These are phyloP conservation scores for Pythium inflatum DNA, from an alignment of 352 stramenopile species.

Conservation along the genomic window DNA sequence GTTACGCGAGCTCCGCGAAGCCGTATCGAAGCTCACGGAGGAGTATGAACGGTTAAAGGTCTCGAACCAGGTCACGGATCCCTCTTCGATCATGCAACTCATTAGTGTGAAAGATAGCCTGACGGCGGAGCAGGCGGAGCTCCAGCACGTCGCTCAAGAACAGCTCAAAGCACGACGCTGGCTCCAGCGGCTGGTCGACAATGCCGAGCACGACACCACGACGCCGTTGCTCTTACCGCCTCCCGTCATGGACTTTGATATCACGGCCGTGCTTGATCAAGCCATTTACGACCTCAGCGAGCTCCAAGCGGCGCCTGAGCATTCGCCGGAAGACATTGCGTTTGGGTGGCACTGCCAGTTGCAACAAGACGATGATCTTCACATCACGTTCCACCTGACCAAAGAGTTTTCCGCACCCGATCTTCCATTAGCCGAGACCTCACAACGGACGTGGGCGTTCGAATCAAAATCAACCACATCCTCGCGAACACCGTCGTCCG, in stretches of 20 bases:
- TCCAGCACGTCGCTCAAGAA: conserved; percentile 1
- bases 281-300: background rate
- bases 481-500: conserved; percentile 10
- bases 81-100: conserved; percentile 10
- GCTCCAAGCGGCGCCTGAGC: background rate
- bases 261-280: background rate
- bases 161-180: background rate
- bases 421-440: conserved; percentile 1
- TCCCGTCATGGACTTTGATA: too few species aligned
- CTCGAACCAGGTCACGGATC: background rate
- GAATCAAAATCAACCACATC: conserved; percentile 20
- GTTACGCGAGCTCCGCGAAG: conserved; percentile 21
- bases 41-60: conserved; percentile 21
- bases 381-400: conserved; percentile 19
- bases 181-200: conserved; percentile 11
- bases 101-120: conserved; percentile 16
- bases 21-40: conserved; percentile 7
- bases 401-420: conserved; percentile 19
- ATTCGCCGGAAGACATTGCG: conserved; percentile 1
- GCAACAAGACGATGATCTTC: background rate
- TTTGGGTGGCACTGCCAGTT: conserved; percentile 26
- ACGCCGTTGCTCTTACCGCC: too few species aligned
- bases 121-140: conserved; percentile 9
- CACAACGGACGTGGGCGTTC: conserved; percentile 22
- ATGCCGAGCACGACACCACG: background rate